phyloP scores from a whole-genome alignment of 1,284 basidiomycete genomes.

The Coriolopsis trogii region DNA sequence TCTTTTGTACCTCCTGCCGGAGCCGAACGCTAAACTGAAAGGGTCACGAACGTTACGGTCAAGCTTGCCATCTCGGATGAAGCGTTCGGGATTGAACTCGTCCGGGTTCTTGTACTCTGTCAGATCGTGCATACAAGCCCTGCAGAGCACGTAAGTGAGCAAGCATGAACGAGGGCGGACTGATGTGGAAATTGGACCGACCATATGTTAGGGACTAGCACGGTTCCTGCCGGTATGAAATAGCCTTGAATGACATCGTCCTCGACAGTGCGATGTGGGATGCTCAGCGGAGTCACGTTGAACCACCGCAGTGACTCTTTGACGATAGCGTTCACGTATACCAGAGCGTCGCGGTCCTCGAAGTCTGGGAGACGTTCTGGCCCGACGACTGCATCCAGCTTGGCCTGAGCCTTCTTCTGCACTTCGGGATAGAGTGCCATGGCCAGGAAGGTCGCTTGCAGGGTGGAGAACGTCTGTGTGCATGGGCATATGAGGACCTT shows the following conservation, averaged over 20 bases:
- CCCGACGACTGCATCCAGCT: conserved; percentile 30
- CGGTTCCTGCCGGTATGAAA: conserved; percentile 27
- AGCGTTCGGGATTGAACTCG: conserved; percentile 21
- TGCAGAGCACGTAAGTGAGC: background rate
- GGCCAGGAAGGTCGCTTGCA: conserved; percentile 23
- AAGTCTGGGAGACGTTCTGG: conserved; percentile 22
- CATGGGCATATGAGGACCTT: background rate
- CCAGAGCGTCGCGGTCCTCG: conserved; percentile 11
- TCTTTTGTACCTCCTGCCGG: conserved; percentile 1
- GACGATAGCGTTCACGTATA: conserved; percentile 24
- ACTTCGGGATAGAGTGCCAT: conserved; percentile 27
- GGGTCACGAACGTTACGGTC: conserved; percentile 3
- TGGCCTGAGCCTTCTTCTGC: conserved; percentile 30
- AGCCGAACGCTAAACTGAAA: conserved; percentile 4
- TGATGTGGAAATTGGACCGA: background rate
- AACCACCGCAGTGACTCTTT: conserved; percentile 15
- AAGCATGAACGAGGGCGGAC: too few species aligned
- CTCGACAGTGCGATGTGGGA: conserved; percentile 7
- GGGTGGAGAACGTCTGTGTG: conserved; percentile 25
- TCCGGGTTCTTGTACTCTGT: conserved; percentile 16
- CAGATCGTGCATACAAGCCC: conserved; percentile 10
- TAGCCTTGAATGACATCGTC: conserved; percentile 17
- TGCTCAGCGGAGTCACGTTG: conserved; percentile 2
- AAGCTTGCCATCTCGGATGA: conserved; percentile 9
- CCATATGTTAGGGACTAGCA: conserved; percentile 13